phyloP scores from a whole-genome alignment of 192 early-diverging fungal genomes.

The Thamnidium elegans region DNA sequence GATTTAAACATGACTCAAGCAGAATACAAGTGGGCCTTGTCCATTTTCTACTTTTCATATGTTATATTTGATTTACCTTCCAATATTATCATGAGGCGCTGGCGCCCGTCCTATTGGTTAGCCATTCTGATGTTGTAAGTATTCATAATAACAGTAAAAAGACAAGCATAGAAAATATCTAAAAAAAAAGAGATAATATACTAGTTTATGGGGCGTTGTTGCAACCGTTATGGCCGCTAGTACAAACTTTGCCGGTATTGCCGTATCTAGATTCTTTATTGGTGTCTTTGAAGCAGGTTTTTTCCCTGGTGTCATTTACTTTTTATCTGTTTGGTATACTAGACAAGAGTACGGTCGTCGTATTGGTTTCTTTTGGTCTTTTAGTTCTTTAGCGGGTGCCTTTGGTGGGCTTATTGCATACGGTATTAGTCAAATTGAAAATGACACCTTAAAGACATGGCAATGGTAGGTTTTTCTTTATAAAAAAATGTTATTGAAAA shows the following conservation, averaged over 20 bases:
- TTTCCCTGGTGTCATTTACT: conserved; percentile 53
- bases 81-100: conserved; percentile 55
- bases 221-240: conserved; percentile 50
- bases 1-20: conserved; percentile 40
- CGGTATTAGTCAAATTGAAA: conserved; percentile 39
- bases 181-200: not conserved
- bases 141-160: too few relatives aligned
- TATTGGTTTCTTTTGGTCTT: conserved; percentile 50
- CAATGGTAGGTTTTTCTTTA: conserved; percentile 36
- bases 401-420: conserved; percentile 64
- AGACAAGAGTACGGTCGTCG: conserved; percentile 49
- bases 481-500: not conserved
- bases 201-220: conserved; percentile 44
- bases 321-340: conserved; percentile 58
- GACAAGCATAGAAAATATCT: not conserved
- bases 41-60: conserved; percentile 66
- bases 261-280: conserved; percentile 51
- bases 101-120: conserved; percentile 22
- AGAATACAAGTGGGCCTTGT: conserved; percentile 58
- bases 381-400: conserved; percentile 47
- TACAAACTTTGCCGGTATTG: conserved; percentile 36
- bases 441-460: conserved; percentile 37
- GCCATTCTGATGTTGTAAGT: conserved; percentile 18
- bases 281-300: conserved; percentile 49
- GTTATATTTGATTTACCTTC: conserved; percentile 70